A percentile compares a stretch with the other conserved stretches of the same genome.
phyloP scores from a whole-genome alignment of 371 early-diverging fungal species.

The Actinomucor elegans region DNA sequence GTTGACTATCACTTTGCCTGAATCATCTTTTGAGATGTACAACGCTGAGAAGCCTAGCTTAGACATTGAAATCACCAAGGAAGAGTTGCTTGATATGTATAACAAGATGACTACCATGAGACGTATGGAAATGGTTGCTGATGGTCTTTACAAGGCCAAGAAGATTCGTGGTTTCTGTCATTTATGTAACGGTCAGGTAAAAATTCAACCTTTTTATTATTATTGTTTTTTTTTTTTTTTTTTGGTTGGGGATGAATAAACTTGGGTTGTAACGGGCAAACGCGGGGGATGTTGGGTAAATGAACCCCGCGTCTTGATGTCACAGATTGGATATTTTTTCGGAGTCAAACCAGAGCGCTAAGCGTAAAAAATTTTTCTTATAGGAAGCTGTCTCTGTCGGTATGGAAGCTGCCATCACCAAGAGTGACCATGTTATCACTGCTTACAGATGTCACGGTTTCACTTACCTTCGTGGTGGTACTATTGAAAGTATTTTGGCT shows the following conservation, averaged over 20 bases:
- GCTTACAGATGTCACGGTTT: conserved; percentile 99
- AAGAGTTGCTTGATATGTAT: conserved; percentile 83
- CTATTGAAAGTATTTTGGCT: conserved; percentile 74
- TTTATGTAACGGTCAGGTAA: conserved; percentile 96
- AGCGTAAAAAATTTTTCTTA: conserved; percentile 5
- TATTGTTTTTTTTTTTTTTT: neutral
- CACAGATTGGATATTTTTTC: conserved; percentile 2
- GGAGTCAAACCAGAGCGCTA: conserved; percentile 1
- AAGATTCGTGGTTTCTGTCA: conserved; percentile 99
- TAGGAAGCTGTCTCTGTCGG: conserved; percentile 97
- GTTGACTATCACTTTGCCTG: conserved; percentile 59
- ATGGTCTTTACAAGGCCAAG: conserved; percentile 95
- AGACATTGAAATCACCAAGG: conserved; percentile 61
- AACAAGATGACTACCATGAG: conserved; percentile 87
- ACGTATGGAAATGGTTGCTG: conserved; percentile 93
- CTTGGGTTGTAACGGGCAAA: conserved; percentile 25
- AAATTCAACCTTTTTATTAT: neutral
- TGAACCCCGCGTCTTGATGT: conserved; percentile 31
- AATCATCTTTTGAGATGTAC: conserved; percentile 64
- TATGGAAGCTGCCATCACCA: conserved; percentile 87
- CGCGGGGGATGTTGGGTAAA: conserved; percentile 33
- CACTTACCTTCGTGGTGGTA: conserved; percentile 89
- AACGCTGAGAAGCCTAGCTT: conserved; percentile 67
- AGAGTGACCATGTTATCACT: conserved; percentile 94
- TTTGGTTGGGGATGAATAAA: conserved; percentile 5